phyloP scores from a whole-genome alignment of 208 protist genomes.

The Leishmania mexicana region DNA sequence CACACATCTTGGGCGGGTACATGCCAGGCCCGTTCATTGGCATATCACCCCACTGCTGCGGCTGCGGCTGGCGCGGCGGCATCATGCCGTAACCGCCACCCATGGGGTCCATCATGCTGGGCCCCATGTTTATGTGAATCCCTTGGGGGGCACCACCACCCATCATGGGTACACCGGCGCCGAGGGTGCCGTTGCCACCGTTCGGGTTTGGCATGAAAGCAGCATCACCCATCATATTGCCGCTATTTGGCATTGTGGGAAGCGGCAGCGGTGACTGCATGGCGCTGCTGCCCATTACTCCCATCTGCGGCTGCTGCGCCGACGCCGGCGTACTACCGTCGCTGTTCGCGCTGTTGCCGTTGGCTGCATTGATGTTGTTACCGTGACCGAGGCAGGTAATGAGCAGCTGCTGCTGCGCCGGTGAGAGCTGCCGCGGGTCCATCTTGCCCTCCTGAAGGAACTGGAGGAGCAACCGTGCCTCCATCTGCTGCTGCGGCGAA shows the following conservation, averaged over 20 bases:
- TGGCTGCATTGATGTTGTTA: not conserved
- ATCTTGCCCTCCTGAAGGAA: conserved; percentile 75
- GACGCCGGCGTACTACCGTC: not conserved
- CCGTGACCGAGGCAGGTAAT: conserved; percentile 13
- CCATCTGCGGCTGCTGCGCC: conserved; percentile 3
- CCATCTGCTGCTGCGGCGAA: conserved; percentile 49
- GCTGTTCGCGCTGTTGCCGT: conserved; percentile 2
- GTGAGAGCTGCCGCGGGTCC: conserved; percentile 62
- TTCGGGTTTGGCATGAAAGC: conserved; percentile 4
- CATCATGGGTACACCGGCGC: conserved; percentile 7
- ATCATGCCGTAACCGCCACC: conserved; percentile 4
- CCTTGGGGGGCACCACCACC: conserved; percentile 2
- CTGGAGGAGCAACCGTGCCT: conserved; percentile 65
- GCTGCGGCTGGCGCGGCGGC: not conserved
- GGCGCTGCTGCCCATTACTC: not conserved
- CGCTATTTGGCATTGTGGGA: conserved; percentile 6
- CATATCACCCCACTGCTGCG: conserved; percentile 10
- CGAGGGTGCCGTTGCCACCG: not conserved
- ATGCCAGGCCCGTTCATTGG: conserved; percentile 12
- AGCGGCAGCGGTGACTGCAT: not conserved
- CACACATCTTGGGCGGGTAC: conserved; percentile 10
- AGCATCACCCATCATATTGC: conserved; percentile 3
- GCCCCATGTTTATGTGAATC: conserved; percentile 1
- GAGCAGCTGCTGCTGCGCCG: conserved; percentile 54
- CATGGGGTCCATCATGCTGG: conserved; percentile 19